Evolutionary conservation across 192 early-diverging fungal genomes (phyloP), one percentile per base, ranked within the genome.

Genomic region (Linnemannia exigua): DNA sequence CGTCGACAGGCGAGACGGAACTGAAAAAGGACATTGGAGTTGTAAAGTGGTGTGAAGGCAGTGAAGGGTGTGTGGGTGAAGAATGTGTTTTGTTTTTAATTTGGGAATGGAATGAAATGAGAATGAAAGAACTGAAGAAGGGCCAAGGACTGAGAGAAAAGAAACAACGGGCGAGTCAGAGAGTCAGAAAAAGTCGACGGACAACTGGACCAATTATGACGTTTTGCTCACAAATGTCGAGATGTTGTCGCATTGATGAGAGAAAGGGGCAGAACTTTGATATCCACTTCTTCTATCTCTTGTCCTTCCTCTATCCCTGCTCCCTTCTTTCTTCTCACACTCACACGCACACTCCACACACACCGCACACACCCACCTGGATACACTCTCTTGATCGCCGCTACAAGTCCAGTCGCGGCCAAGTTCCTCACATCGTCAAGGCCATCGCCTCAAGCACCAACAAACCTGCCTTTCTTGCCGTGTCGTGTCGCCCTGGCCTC

Each of bases 1-100:
- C 89, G 47, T 90, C 88, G 70, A 90, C 75, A 14, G 87, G 81
- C 25, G 78, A 87, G 28, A 74, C 11, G 28, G 66, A 75, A 28
- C 78, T 73, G 41, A 44, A 37, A 85, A 51, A 70, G 72, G 79
- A 20, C 78, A 75, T 37, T 61, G 63, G 79, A 87, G 84, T 31
- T 61, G 25, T 79, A 37, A 19, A 28, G 35, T n/a, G 38, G 16
- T 52, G 22, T 12, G n/a, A 47, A 51, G n/a, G 37, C 37, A 33
- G 19, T 19, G 7, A 38, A 17, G 25, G n/a, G 52, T 38, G 38
- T 11, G 22, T 16, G 11, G 41, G 11, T 35, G 17, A 41, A 38
- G 35, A 54, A 16, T 41, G 0, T 20, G 50, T n/a, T n/a, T n/a
- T n/a, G n/a, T n/a, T n/a, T n/a, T n/a, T n/a, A 25, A 28, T 20